Base-by-base conservation (phyloP, 495 filamentous ascomycete species). In the Trichoderma orchidacearum region DNA sequence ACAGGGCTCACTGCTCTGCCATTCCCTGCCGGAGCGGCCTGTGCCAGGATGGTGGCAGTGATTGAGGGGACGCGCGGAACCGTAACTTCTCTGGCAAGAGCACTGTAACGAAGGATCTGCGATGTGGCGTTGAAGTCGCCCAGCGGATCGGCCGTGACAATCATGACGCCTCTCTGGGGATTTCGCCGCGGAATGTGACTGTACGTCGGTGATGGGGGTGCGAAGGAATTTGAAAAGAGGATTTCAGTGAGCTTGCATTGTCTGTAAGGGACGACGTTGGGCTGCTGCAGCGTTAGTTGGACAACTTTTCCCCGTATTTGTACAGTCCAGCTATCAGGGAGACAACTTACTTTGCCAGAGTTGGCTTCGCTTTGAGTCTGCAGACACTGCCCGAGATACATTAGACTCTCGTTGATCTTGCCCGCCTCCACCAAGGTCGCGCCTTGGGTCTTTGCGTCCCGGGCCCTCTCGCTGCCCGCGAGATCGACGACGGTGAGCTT, bases 181-280 rank as follows among this genome's bases (percentile, higher is more conserved):
- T 79, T 78, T 1, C 74, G 71, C 5, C 67, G 62, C 5, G 56
- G 62, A 13, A 68, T 66, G 17, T 68, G 67, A 36, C 72, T 73
- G 57, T 63, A 68, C 70, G 59, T 18, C n/a, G 78, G 76, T 0
- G 81, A 63, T 15, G 53, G 5, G 0, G 85, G 85, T 2, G 91
- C 85, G 69, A 96, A 96, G 1, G 85, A 92, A 69, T 97, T 97
- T 18, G 90, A 93, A 71, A 98, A 97, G 23, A 98, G 76, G 3
- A 98, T 78, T 67, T 98, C 93, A 0, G 93, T 98, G 59, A 98
- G 79, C 65, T 97, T 98, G 77, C 90, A 96, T 67, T 96, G 93
- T 28, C 93, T 82, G 76, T 89, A 96, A 29, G 91, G 89, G 27
- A 96, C 89, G 54, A 96, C 68, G 41, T 86, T 84, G 54, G 85